phyloP scores from a whole-genome alignment of 768 basidiomycete genomes.

The Xerocomus potaroensis region DNA sequence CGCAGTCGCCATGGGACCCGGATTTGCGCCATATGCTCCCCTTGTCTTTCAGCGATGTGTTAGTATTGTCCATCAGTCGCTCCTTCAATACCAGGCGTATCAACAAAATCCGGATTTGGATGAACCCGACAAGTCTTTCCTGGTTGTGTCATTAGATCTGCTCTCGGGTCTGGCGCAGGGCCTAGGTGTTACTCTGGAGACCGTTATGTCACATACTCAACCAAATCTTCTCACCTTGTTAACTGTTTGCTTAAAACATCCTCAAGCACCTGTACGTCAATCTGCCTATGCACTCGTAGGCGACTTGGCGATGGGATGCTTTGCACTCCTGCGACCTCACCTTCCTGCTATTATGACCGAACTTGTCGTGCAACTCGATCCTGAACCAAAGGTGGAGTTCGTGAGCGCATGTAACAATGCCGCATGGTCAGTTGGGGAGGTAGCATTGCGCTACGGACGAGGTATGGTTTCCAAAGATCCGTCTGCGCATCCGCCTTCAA shows the following conservation, averaged over 20 bases:
- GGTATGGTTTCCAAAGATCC: constrained; percentile 37
- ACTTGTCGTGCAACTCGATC: constrained; percentile 84
- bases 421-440: constrained; percentile 99
- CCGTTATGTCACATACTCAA: constrained; percentile 61
- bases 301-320: constrained; percentile 96
- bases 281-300: constrained; percentile 98
- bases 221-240: constrained; percentile 81
- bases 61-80: constrained; percentile 75
- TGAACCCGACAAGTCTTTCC: constrained; percentile 95
- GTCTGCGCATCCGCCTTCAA: constrained; percentile 1
- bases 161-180: constrained; percentile 96
- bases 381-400: constrained; percentile 90
- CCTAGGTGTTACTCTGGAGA: constrained; percentile 72
- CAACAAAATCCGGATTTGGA: constrained; percentile 88
- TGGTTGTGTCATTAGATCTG: constrained; percentile 96
- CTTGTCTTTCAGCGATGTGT: constrained; percentile 93
- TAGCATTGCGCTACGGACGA: constrained; percentile 85
- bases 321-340: constrained; percentile 76
- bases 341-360: constrained; percentile 89
- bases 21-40: constrained; percentile 84
- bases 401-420: constrained; percentile 98
- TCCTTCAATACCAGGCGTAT: constrained; percentile 82
- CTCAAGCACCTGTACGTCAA: constrained; percentile 92
- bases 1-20: constrained; percentile 88
- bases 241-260: constrained; percentile 89